These are phyloP conservation scores for Aspergillus pseudoglaucus DNA, from an alignment of 2,329 filamentous ascomycete species.

Conservation along the genomic window DNA sequence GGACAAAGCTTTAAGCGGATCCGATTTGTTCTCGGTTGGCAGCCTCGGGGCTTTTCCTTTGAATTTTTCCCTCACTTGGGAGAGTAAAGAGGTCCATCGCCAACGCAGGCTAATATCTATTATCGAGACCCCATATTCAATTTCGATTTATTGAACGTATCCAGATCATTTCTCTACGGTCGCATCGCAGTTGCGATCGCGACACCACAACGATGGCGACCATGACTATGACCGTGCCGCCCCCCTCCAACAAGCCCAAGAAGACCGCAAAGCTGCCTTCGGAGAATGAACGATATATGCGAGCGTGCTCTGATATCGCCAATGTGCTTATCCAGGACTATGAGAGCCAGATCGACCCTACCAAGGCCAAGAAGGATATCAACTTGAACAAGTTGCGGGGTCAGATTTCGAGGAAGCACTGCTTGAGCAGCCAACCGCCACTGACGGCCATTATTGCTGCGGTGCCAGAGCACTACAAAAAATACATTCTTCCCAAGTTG, in stretches of 20 bases:
- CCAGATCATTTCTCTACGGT: not conserved
- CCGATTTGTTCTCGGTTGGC: conserved; percentile 23
- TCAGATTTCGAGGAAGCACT: conserved; percentile 88
- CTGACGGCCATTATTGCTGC: conserved; percentile 96
- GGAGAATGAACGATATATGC: conserved; percentile 89
- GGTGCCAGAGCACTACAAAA: conserved; percentile 99
- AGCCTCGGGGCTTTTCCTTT: conserved; percentile 14
- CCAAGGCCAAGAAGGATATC: conserved; percentile 71
- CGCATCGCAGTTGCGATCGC: not conserved
- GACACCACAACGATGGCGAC: conserved; percentile 51
- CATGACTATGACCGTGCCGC: conserved; percentile 53
- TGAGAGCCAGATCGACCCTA: conserved; percentile 68
- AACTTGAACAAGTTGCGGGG: conserved; percentile 86
- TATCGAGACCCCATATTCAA: no score
- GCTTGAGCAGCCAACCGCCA: conserved; percentile 77
- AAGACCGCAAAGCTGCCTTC: conserved; percentile 74
- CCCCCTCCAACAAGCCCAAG: conserved; percentile 46
- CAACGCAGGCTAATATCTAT: no score
- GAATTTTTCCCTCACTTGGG: not conserved
- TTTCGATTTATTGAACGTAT: no score
- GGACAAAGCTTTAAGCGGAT: conserved; percentile 34
- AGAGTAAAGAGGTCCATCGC: no score
- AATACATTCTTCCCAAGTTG: conserved; percentile 92
- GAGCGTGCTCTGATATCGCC: conserved; percentile 92
- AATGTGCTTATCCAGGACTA: conserved; percentile 92